These are phyloP conservation scores for Fusarium palustre DNA, from an alignment of 2,329 filamentous ascomycete genomes.

Conservation along the genomic window DNA sequence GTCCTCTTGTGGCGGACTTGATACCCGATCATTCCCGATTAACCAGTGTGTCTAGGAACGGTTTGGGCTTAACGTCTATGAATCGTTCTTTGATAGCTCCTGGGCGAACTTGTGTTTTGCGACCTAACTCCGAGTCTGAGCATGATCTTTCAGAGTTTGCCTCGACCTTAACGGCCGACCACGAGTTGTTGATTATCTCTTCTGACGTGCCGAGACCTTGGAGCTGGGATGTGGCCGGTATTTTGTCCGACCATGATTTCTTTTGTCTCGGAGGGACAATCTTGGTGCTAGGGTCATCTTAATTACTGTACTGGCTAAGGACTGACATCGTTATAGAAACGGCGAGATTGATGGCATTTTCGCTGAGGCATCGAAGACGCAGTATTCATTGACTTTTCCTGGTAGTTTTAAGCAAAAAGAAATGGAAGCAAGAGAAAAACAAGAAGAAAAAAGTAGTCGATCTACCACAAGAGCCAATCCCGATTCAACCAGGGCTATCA, in stretches of 20 bases:
- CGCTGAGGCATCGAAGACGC: no score
- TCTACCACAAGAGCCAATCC: no score
- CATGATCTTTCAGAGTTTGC: not conserved
- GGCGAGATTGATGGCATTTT: not conserved
- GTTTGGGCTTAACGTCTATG: not conserved
- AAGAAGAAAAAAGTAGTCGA: no score
- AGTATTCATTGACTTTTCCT: no score
- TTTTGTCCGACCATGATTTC: not conserved
- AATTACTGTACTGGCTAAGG: not conserved
- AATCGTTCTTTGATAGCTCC: not conserved
- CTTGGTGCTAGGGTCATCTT: rapidly evolving
- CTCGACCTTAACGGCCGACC: not conserved
- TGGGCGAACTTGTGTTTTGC: not conserved
- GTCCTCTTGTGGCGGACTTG: not conserved
- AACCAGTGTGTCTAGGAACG: not conserved
- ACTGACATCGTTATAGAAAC: not conserved
- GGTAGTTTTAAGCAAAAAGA: no score
- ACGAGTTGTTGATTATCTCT: not conserved
- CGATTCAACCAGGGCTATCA: no score
- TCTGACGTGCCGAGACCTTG: not conserved
- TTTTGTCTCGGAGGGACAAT: rapidly evolving
- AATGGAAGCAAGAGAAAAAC: no score
- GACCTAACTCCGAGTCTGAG: not conserved
- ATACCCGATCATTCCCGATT: not conserved
- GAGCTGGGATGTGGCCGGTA: no score